Evolutionary conservation across 805 yeast species (phyloP).

Genomic region (Brettanomyces nanus): DNA sequence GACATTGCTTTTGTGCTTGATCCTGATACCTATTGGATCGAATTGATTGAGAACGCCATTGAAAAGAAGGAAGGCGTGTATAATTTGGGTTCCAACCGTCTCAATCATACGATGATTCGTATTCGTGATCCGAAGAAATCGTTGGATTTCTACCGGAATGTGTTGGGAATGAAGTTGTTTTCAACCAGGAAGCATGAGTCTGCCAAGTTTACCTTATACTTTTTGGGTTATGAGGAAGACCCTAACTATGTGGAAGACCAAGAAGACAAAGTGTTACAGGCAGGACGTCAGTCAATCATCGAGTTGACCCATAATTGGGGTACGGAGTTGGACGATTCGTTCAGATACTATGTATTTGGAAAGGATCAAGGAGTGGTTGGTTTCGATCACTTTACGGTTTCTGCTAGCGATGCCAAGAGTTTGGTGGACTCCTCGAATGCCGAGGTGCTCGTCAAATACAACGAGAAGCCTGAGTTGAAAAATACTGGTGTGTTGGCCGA

Average conservation of each 20-base stretch:
- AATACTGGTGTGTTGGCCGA: slow-evolving; percentile 69
- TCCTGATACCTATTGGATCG: slow-evolving; percentile 97
- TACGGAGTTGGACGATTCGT: slow-evolving; percentile 69
- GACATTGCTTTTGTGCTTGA: slow-evolving; percentile 92
- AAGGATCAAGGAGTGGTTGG: slow-evolving; percentile 54
- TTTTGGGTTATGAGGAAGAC: slow-evolving; percentile 63
- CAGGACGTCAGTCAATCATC: slow-evolving; percentile 56
- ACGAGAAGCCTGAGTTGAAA: slow-evolving; percentile 44
- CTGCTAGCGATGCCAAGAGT: slow-evolving; percentile 53
- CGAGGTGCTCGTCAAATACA: slow-evolving; percentile 50
- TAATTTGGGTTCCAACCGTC: slow-evolving; percentile 34
- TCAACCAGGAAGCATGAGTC: slow-evolving; percentile 46
- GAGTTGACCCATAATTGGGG: slow-evolving; percentile 97
- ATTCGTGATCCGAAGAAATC: slow-evolving; percentile 77
- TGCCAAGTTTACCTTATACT: slow-evolving; percentile 81
- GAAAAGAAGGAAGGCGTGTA: slow-evolving; percentile 34
- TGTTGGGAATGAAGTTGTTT: slow-evolving; percentile 72
- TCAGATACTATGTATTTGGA: slow-evolving; percentile 80
- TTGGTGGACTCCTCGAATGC: slow-evolving; percentile 41
- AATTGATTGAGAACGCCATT: slow-evolving; percentile 56
- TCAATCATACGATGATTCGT: slow-evolving; percentile 91
- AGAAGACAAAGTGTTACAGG: slow-evolving; percentile 26
- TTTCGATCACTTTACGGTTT: slow-evolving; percentile 77
- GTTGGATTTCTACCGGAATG: slow-evolving; percentile 67
- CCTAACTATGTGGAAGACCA: slow-evolving; percentile 35